Conservation (phyloP, 164 flowering plant species). For the Echeveria elegans region DNA sequence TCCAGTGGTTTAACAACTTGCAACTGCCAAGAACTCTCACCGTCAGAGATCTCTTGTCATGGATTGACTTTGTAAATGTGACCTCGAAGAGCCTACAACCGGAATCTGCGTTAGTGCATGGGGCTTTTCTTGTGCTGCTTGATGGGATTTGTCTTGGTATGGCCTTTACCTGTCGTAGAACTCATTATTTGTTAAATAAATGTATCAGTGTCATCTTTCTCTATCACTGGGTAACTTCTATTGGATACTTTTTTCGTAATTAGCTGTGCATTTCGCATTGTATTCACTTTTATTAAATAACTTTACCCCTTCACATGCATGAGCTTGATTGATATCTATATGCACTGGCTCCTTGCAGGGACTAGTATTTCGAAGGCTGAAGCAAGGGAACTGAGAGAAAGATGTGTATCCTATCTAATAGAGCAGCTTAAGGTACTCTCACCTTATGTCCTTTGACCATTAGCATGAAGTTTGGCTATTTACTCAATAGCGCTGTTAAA, state of each 20-base stretch:
- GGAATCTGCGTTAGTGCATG: constrained; percentile 63
- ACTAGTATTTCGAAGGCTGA: constrained; percentile 49
- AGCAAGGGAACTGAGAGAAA: constrained; percentile 36
- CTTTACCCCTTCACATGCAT: background rate
- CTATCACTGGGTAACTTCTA: background rate
- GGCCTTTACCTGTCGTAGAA: background rate
- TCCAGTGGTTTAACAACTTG: constrained; percentile 72
- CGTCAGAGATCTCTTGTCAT: constrained; percentile 86
- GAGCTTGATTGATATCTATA: background rate
- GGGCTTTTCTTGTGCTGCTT: constrained; percentile 84
- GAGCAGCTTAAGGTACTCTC: constrained; percentile 39
- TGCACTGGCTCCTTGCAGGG: constrained; percentile 23
- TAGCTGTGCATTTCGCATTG: background rate
- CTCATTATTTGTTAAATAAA: background rate
- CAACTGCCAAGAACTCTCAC: constrained; percentile 65
- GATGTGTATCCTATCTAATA: constrained; percentile 50
- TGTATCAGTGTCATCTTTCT: background rate
- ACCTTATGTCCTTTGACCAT: no score
- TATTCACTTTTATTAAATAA: background rate
- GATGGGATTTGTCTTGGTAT: constrained; percentile 89
- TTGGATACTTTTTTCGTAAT: background rate
- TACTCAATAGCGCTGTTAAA: no score
- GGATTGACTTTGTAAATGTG: constrained; percentile 66
- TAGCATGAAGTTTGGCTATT: no score
- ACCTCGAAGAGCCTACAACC: constrained; percentile 39